Evolutionary conservation across 768 basidiomycete genomes (phyloP).

Genomic region (Baorangia bicolor): DNA sequence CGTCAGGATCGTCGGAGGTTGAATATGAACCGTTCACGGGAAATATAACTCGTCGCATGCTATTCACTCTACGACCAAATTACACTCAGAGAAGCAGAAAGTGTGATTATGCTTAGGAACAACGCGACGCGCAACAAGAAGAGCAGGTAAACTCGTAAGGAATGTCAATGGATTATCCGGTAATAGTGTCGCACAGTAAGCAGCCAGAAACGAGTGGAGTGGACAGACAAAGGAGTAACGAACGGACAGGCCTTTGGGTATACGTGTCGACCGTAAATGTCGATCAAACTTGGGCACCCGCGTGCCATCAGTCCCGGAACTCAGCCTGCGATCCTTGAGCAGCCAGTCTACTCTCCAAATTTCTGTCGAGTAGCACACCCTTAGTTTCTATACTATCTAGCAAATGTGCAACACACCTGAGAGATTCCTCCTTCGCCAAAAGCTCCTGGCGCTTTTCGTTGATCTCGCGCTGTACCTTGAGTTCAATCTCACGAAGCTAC

Average conservation of each 20-base stretch:
- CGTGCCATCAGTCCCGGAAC: constrained; percentile 60
- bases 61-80: constrained; percentile 9
- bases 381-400: not conserved
- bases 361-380: constrained; percentile 43
- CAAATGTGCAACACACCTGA: constrained; percentile 52
- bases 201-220: constrained; percentile 33
- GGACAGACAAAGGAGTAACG: constrained; percentile 37
- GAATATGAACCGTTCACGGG: constrained; percentile 16
- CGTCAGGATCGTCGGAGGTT: constrained; percentile 29
- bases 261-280: constrained; percentile 30
- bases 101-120: constrained; percentile 23
- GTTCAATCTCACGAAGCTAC: constrained; percentile 93
- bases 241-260: constrained; percentile 34
- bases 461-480: constrained; percentile 97
- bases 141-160: constrained; percentile 31
- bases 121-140: constrained; percentile 28
- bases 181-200: constrained; percentile 36
- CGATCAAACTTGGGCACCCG: constrained; percentile 22
- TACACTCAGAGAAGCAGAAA: constrained; percentile 8
- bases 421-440: constrained; percentile 93
- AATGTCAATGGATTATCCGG: constrained; percentile 39
- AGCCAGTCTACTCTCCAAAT: constrained; percentile 86
- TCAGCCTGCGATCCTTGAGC: constrained; percentile 84
- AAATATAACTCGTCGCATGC: constrained; percentile 1
- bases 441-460: constrained; percentile 97